Evolutionary conservation across 2,329 filamentous ascomycete genomes (phyloP).

Genomic region (Talaromyces marneffei): DNA sequence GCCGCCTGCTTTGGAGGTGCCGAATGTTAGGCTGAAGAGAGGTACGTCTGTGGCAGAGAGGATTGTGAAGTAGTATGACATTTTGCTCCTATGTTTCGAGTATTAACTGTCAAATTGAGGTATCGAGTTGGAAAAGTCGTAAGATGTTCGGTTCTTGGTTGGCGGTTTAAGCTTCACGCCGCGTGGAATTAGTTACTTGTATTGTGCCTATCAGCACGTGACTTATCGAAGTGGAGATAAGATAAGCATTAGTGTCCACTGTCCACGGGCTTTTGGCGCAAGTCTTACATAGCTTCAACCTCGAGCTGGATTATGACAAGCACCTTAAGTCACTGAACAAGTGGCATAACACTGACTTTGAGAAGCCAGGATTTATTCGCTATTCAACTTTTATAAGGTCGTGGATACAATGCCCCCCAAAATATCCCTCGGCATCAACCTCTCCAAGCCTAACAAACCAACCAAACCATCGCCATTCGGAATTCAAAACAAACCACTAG

Average conservation of each 20-base stretch:
- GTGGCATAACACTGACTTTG: neutral
- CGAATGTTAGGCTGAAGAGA: constrained; percentile 94
- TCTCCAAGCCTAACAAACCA: constrained; percentile 25
- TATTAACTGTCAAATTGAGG: neutral
- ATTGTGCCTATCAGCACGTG: constrained; percentile 12
- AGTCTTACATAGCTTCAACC: neutral
- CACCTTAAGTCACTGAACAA: no score
- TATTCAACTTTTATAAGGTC: neutral
- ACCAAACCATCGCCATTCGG: constrained; percentile 16
- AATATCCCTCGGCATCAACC: constrained; percentile 40
- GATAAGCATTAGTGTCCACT: constrained; percentile 4
- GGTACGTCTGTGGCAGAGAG: constrained; percentile 93
- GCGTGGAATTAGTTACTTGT: constrained; percentile 3
- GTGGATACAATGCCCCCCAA: constrained; percentile 27
- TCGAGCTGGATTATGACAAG: neutral
- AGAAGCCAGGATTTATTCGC: neutral
- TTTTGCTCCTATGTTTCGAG: constrained; percentile 34
- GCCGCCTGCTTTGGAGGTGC: constrained; percentile 90
- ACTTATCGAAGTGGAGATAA: neutral
- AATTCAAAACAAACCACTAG: constrained; percentile 22
- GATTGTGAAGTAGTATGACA: constrained; percentile 99
- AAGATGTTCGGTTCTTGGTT: neutral
- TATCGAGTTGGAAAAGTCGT: neutral
- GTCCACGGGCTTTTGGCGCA: neutral
- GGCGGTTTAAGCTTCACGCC: constrained; percentile 2